These are phyloP conservation scores for Pseudogymnoascus sp. DNA, from an alignment of 2,329 filamentous ascomycete species.

Conservation along the genomic window DNA sequence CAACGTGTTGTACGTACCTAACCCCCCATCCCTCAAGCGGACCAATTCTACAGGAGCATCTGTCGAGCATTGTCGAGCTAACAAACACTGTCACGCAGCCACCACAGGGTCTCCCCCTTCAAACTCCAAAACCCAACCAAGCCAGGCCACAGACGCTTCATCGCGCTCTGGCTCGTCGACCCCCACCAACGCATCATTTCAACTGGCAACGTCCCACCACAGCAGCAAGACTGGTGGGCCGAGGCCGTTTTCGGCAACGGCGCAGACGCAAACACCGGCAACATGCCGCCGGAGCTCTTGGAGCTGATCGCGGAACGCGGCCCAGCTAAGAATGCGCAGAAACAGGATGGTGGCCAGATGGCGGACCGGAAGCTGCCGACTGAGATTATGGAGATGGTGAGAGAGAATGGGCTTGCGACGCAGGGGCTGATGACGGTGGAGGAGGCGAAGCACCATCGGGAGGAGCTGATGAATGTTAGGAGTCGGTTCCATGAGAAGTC, in stretches of 20 bases:
- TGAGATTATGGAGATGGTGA: slow-evolving; percentile 11
- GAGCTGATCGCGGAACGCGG: slow-evolving; percentile 18
- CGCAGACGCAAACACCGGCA: slow-evolving; percentile 15
- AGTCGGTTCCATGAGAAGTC: background rate
- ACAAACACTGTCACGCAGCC: slow-evolving; percentile 20
- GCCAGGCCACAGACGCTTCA: slow-evolving; percentile 48
- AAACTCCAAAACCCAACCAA: slow-evolving; percentile 40
- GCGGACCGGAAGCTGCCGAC: slow-evolving; percentile 11
- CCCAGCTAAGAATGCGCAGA: slow-evolving; percentile 17
- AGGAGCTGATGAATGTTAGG: slow-evolving; percentile 7
- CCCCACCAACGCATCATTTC: slow-evolving; percentile 44
- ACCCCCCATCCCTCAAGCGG: background rate
- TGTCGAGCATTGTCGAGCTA: slow-evolving; percentile 25
- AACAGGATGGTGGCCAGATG: background rate
- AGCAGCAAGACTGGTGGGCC: slow-evolving; percentile 40
- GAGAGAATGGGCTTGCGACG: background rate
- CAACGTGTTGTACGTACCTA: slow-evolving; percentile 23
- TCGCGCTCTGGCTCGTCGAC: slow-evolving; percentile 54
- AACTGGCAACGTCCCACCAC: slow-evolving; percentile 44
- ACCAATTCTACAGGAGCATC: background rate
- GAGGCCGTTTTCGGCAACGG: slow-evolving; percentile 19
- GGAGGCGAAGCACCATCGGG: background rate
- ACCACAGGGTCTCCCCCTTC: slow-evolving; percentile 47
- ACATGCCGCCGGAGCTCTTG: slow-evolving; percentile 26
- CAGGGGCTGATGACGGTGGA: background rate